Conservation (phyloP, 2,329 filamentous ascomycete species). For the Arthrobotrys conoides region DNA sequence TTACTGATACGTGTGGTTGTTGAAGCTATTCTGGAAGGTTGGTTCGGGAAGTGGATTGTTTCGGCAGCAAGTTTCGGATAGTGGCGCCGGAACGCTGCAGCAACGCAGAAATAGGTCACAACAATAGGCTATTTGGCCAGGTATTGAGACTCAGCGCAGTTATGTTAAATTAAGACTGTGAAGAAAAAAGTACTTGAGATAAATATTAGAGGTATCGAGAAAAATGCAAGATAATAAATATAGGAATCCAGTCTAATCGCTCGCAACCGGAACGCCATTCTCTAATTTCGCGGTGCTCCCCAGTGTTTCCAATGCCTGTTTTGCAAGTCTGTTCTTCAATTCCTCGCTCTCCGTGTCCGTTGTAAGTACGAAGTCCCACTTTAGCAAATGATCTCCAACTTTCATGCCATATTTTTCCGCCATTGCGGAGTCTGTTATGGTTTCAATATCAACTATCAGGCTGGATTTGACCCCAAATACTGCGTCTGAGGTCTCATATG, state of each 20-base stretch:
- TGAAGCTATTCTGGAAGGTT: constrained; percentile 10
- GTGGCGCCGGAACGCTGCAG: constrained; percentile 35
- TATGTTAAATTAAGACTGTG: background rate
- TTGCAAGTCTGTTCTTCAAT: constrained; percentile 77
- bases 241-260: constrained; percentile 66
- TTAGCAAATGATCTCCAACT: constrained; percentile 76
- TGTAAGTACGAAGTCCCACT: constrained; percentile 83
- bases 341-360: constrained; percentile 77
- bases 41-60: constrained; percentile 53
- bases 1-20: constrained; percentile 26
- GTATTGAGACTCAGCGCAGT: background rate
- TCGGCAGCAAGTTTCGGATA: constrained; percentile 59
- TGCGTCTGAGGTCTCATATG: constrained; percentile 85
- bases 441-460: constrained; percentile 77
- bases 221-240: background rate
- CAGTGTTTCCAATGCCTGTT: constrained; percentile 76
- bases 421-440: constrained; percentile 71
- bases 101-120: constrained; percentile 28
- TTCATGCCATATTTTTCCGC: constrained; percentile 76
- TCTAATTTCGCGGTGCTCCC: constrained; percentile 80
- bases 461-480: constrained; percentile 90
- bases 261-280: constrained; percentile 82
- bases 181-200: no score
- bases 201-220: no score
- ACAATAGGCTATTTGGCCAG: background rate